Evolutionary conservation across 495 filamentous ascomycete species (phyloP), one percentile per base, ranked within the genome.

Genomic region (Friedmanniomyces simplex): DNA sequence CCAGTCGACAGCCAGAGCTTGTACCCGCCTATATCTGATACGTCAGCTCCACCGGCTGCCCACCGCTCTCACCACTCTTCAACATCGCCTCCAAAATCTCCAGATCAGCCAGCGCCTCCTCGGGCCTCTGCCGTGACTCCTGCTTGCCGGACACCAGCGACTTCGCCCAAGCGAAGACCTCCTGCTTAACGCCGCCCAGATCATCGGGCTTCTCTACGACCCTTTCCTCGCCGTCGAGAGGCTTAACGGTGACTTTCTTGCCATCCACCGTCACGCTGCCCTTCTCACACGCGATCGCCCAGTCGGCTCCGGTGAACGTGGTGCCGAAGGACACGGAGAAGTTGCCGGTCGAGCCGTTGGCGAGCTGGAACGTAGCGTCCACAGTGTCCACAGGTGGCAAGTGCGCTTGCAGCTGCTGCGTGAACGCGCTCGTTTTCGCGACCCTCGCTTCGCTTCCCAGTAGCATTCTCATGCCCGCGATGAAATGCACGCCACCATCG

Each of bases 301-400:
- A 81, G 57, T 79, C 79, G 58, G 50, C 74, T 51, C 66, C 75
- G 57, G 66, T 69, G 55, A 84, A 80, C 22, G 79, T 78, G 3
- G 85, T 88, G 2, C 86, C 87, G 67, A 84, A 89, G 0, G 79
- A 81, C 2, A 85, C 60, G 14, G 66, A 66, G 42, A 90, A 73
- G 5, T 76, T 74, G 3, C 87, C 87, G 1, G 77, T 77, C n/a
- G 76, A 76, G 1, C 87, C 86, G 36, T 74, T 76, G 58, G 69
- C 71, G 0, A 83, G 82, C 68, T 78, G 76, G 52, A 81, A 66
- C 0, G 80, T 72, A 6, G 85, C 84, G 67, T 84, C 79, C 20
- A 89, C 74, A 0, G 86, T 88, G 63, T 91, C 88, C n/a, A 87
- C 75, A 0, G 86, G 87, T 4, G 83, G 81, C 6, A 93, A 74